These are phyloP conservation scores for Cordyceps fumosorosea DNA, from an alignment of 2,329 filamentous ascomycete genomes.

Conservation along the genomic window DNA sequence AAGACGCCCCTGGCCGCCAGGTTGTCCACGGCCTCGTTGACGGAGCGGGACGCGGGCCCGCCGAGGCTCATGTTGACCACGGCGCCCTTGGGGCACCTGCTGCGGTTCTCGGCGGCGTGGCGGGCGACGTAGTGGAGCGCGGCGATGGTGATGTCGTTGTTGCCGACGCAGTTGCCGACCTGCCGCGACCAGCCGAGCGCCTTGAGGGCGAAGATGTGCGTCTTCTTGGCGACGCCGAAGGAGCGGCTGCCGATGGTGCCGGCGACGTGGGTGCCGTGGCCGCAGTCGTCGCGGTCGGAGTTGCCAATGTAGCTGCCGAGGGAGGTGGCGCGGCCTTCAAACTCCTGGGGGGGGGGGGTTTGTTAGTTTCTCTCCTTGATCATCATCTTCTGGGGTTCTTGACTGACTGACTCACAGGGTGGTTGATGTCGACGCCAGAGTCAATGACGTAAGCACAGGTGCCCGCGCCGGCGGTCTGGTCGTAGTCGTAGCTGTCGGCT, in stretches of 20 bases:
- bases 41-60: slow-evolving; percentile 61
- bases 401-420: slow-evolving; percentile 22
- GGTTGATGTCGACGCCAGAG: slow-evolving; percentile 28
- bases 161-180: slow-evolving; percentile 17
- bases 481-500: slow-evolving; percentile 24
- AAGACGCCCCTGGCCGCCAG: slow-evolving; percentile 55
- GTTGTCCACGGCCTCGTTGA: slow-evolving; percentile 76
- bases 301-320: slow-evolving; percentile 37
- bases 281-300: slow-evolving; percentile 41
- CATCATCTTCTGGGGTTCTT: too few relatives aligned
- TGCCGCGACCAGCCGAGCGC: slow-evolving; percentile 31
- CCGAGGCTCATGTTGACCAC: slow-evolving; percentile 48
- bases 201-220: slow-evolving; percentile 45
- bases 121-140: slow-evolving; percentile 44
- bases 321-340: slow-evolving; percentile 39
- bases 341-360: slow-evolving; percentile 25
- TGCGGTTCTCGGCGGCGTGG: slow-evolving; percentile 25
- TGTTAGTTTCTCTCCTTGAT: neutral
- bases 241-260: slow-evolving; percentile 49
- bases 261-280: slow-evolving; percentile 51
- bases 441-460: slow-evolving; percentile 36
- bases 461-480: slow-evolving; percentile 26
- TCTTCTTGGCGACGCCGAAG: slow-evolving; percentile 51
- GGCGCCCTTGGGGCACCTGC: slow-evolving; percentile 29
- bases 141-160: slow-evolving; percentile 32